Evolutionary conservation across 179 eudicot genomes (phyloP).

Genomic region (Pouteria campechiana): DNA sequence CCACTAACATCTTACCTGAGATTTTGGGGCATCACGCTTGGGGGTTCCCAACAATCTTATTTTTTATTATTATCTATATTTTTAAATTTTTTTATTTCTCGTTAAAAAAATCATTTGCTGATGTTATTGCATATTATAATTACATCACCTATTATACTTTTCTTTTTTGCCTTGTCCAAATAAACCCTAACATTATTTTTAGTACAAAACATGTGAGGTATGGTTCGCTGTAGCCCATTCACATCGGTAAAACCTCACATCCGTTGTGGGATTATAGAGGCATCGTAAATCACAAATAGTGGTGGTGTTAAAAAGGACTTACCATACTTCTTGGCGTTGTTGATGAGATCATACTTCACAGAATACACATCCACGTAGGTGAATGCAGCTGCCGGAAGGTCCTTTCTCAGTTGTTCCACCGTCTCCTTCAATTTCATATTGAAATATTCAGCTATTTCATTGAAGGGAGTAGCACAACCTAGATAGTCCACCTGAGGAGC

Average conservation of each 20-base stretch:
- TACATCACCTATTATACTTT: too few relatives aligned
- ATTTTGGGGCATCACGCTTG: too few relatives aligned
- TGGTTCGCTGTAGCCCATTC: too few relatives aligned
- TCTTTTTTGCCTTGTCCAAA: too few relatives aligned
- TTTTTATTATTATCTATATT: too few relatives aligned
- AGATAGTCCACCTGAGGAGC: conserved; percentile 22
- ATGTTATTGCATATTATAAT: too few relatives aligned
- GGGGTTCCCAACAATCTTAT: too few relatives aligned
- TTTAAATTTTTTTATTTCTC: too few relatives aligned
- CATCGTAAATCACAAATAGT: background rate
- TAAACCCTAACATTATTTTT: background rate
- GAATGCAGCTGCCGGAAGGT: conserved; percentile 18
- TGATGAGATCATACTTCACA: conserved; percentile 25
- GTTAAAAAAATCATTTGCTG: too few relatives aligned
- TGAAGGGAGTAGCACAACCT: conserved; percentile 29
- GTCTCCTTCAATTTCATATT: conserved; percentile 22
- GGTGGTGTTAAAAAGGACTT: background rate
- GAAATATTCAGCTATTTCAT: conserved; percentile 28
- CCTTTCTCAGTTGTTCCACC: conserved; percentile 19
- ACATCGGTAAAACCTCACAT: too few relatives aligned
- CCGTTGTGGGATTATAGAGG: too few relatives aligned
- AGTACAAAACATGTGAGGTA: background rate
- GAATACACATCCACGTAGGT: conserved; percentile 37
- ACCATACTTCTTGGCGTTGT: conserved; percentile 20
- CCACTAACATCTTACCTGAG: too few relatives aligned